These are phyloP conservation scores for Coprinellus micaceus DNA, from an alignment of 768 basidiomycete genomes.

Conservation along the genomic window DNA sequence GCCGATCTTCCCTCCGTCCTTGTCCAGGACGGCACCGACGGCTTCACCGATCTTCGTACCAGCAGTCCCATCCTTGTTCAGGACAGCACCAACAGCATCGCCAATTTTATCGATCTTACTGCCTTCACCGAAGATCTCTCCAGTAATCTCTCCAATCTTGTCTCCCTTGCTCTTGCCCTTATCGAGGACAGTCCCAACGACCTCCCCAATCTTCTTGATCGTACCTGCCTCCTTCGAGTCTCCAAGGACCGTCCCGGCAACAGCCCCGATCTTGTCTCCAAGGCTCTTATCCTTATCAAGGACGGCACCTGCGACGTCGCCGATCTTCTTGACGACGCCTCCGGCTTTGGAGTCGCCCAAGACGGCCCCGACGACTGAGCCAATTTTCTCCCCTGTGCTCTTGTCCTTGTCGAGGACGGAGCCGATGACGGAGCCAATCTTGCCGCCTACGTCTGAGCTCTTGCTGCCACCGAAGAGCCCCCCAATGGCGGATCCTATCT, in stretches of 20 bases:
- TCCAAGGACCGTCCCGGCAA: background rate
- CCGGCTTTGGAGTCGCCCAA: background rate
- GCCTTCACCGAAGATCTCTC: background rate
- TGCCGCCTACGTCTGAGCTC: background rate
- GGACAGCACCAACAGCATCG: conserved; percentile 1
- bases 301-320: background rate
- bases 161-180: background rate
- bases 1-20: background rate
- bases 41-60: conserved; percentile 3
- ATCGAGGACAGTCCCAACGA: background rate
- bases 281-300: background rate
- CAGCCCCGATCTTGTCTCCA: background rate
- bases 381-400: background rate
- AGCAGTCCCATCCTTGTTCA: conserved; percentile 1
- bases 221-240: background rate
- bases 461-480: conserved; percentile 5
- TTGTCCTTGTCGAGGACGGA: conserved; percentile 2
- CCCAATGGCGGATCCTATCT: background rate
- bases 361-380: background rate
- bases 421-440: conserved; percentile 1
- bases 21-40: background rate
- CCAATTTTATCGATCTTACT: conserved; percentile 1
- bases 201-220: background rate
- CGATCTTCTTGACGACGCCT: background rate
- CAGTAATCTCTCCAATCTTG: background rate